A percentile compares a stretch with the other conserved stretches of the same genome.
These are phyloP conservation scores for Pouteria glomerata DNA, from an alignment of 148 eudicot species.

Conservation along the genomic window DNA sequence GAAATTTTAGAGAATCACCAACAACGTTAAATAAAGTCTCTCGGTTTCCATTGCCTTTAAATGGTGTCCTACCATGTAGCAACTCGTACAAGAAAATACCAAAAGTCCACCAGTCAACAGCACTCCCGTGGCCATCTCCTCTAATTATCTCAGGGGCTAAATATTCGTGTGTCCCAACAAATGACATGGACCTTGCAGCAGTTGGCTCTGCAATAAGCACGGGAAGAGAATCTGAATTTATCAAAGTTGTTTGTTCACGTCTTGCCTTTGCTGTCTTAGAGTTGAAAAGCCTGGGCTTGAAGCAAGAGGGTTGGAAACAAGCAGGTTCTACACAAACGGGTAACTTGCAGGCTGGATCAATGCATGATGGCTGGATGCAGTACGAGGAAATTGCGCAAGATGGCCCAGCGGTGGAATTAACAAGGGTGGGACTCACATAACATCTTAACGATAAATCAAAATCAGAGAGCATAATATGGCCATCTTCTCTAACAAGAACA, in stretches of 20 bases:
- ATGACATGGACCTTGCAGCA: constrained; percentile 73
- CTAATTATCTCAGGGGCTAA: too few relatives aligned
- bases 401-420: constrained; percentile 37
- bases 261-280: constrained; percentile 37
- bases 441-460: constrained; percentile 75
- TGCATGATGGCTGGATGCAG: constrained; percentile 63
- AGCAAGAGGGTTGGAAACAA: constrained; percentile 73
- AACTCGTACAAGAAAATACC: too few relatives aligned
- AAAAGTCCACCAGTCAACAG: constrained; percentile 98
- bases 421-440: constrained; percentile 58
- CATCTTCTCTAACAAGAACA: constrained; percentile 78
- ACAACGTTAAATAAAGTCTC: constrained; percentile 78
- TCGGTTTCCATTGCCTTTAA: constrained; percentile 69
- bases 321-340: constrained; percentile 62
- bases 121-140: constrained; percentile 91
- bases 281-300: constrained; percentile 50
- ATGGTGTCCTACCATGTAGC: constrained; percentile 77
- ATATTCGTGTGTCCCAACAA: constrained; percentile 92
- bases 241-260: constrained; percentile 19
- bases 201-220: constrained; percentile 71
- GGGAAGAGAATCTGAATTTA: constrained; percentile 47
- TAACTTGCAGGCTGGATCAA: constrained; percentile 53
- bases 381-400: constrained; percentile 47
- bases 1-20: constrained; percentile 65
- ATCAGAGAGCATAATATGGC: constrained; percentile 85